A percentile compares a stretch with the other conserved stretches of the same genome.
phyloP scores from a whole-genome alignment of 2,329 filamentous ascomycete species.

The Fusarium papillatum region DNA sequence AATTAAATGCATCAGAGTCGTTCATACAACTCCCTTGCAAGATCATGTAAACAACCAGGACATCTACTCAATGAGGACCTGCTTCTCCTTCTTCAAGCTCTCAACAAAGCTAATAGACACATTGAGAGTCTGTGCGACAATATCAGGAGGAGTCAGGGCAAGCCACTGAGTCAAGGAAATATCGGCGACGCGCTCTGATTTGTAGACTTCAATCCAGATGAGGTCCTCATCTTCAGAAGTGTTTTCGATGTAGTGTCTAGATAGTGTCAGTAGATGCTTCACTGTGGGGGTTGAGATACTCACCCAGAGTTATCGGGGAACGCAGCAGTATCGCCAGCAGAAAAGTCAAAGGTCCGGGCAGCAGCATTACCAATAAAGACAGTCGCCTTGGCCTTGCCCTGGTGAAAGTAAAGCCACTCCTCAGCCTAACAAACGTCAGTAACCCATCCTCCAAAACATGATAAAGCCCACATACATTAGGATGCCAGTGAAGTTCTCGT shows the following conservation, averaged over 20 bases:
- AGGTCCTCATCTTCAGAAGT: constrained; percentile 73
- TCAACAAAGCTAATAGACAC: constrained; percentile 69
- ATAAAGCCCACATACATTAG: constrained; percentile 61
- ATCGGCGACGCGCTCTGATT: constrained; percentile 75
- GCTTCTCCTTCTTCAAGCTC: constrained; percentile 74
- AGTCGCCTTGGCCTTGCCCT: constrained; percentile 71
- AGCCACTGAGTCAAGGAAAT: constrained; percentile 79
- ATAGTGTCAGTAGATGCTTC: not conserved
- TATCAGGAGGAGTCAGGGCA: constrained; percentile 73
- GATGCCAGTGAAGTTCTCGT: constrained; percentile 79
- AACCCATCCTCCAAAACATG: not conserved
- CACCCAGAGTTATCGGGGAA: constrained; percentile 75
- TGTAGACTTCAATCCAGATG: constrained; percentile 79
- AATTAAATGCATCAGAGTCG: not conserved
- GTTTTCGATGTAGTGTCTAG: constrained; percentile 78
- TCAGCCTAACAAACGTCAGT: constrained; percentile 62
- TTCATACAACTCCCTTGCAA: not conserved
- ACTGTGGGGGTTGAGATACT: constrained; percentile 34
- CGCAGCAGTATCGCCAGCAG: constrained; percentile 75
- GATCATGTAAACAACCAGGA: not conserved
- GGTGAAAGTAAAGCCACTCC: constrained; percentile 80
- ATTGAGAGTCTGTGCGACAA: constrained; percentile 72
- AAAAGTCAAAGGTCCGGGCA: constrained; percentile 77
- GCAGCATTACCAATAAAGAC: constrained; percentile 73
- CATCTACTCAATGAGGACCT: constrained; percentile 58